phyloP scores from a whole-genome alignment of 2,329 filamentous ascomycete species.

The Fusarium domesticum region DNA sequence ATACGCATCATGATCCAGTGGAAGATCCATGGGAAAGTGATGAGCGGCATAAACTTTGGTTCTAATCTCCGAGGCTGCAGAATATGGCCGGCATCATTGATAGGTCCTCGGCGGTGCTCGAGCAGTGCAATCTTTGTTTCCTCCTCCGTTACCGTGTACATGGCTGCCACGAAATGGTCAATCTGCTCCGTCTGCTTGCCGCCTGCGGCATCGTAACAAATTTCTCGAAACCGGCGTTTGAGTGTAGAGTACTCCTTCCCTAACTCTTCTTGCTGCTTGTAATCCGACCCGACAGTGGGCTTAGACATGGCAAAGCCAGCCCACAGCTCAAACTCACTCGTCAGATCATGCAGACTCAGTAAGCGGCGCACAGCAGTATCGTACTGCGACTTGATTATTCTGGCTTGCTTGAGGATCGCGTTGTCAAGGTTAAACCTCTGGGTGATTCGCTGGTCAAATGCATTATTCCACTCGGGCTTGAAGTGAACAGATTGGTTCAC shows the following conservation, averaged over 20 bases:
- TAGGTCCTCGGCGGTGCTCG: constrained; percentile 36
- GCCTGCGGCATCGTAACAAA: constrained; percentile 64
- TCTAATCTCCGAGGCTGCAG: constrained; percentile 21
- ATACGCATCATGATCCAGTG: constrained; percentile 50
- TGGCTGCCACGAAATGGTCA: constrained; percentile 74
- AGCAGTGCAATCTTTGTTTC: constrained; percentile 61
- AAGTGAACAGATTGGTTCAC: constrained; percentile 58
- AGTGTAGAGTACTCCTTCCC: constrained; percentile 64
- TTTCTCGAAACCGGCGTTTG: constrained; percentile 64
- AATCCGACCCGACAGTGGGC: constrained; percentile 69
- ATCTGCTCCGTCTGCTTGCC: constrained; percentile 56
- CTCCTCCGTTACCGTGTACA: constrained; percentile 79
- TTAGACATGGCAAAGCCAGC: constrained; percentile 78
- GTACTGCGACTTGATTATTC: constrained; percentile 70
- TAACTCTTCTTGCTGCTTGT: constrained; percentile 84
- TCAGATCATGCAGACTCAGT: constrained; percentile 80
- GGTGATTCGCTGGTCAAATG: constrained; percentile 76
- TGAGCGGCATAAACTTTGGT: constrained; percentile 66
- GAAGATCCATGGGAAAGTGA: constrained; percentile 95
- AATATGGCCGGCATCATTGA: constrained; percentile 34
- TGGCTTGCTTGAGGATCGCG: constrained; percentile 55
- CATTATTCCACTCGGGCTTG: constrained; percentile 63
- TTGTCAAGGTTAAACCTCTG: constrained; percentile 55
- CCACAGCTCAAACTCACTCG: constrained; percentile 90
- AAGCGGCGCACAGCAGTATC: constrained; percentile 73